Base-by-base conservation (phyloP, 1,284 basidiomycete genomes). In the Moniliella sp. region DNA sequence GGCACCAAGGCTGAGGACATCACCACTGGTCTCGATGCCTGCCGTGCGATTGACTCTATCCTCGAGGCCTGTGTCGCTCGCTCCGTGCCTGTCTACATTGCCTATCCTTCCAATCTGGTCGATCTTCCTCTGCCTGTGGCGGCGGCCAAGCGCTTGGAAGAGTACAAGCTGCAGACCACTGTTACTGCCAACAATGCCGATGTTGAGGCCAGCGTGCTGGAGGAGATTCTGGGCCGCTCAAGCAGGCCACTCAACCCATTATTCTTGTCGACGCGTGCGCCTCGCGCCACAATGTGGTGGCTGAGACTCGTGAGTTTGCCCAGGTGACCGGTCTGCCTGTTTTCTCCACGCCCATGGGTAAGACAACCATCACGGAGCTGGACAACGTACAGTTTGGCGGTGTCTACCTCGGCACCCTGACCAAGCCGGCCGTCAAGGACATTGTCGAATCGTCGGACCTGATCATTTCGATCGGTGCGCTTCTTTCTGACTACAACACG, bases 401-500 rank as follows among this genome's bases (percentile, higher is more conserved):
- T 10, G 77, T 80, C 55, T 60, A 75, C 63, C 25, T 39, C 28
- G 33, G 30, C 31, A 35, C 35, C 4, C 32, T 25, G 18, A 26
- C 37, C 3, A 26, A 25, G 12, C 72, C 74, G 0, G 66, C 65
- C 11, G 68, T 86, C 45, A 74, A 74, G 57, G 68, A 77, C 33
- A 74, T 91, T 19, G 21, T 7, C 7, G 83, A 93, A 61, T n/a
- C n/a, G n/a, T 74, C 82, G 7, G 82, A 81, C 50, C 67, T 93
- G 31, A 74, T 86, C 36, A 64, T 94, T 18, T 78, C 76, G 23
- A 66, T 91, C 38, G 86, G 86, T 13, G 65, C 67, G 1, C 64
- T 91, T 30, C 74, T 74, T 63, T 75, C 70, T 37, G 88, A 94
- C 60, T 91, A 86, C 68, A 93, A 94, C 58, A 78, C 76, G 21